phyloP scores from a whole-genome alignment of 192 early-diverging fungal species.

The Linnemannia zychae region DNA sequence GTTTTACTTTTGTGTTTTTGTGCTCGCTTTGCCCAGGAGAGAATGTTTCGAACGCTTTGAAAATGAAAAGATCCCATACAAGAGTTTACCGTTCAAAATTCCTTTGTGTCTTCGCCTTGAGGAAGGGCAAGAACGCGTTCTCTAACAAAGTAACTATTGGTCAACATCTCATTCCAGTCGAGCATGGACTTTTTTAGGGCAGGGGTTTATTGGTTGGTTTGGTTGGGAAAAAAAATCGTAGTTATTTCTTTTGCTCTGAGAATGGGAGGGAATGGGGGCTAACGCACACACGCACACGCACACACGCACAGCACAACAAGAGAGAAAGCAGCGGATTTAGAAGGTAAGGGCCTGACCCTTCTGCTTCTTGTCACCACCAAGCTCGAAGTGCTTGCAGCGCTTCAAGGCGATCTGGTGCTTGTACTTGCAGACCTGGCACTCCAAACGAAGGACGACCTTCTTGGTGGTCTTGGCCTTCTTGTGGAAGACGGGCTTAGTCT shows the following conservation, averaged over 20 bases:
- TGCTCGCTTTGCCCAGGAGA: background rate
- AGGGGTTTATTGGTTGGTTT: background rate
- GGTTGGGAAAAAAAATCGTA: background rate
- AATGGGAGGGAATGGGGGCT: background rate
- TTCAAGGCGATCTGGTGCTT: slow-evolving; percentile 98
- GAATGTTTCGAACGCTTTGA: no score
- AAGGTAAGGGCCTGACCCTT: slow-evolving; percentile 63
- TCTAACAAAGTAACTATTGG: no score
- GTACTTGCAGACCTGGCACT: slow-evolving; percentile 99
- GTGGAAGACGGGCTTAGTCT: slow-evolving; percentile 99
- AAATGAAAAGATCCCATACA: no score
- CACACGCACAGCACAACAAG: background rate
- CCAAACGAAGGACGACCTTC: slow-evolving; percentile 98
- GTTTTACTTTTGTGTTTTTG: background rate
- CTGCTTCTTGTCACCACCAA: slow-evolving; percentile 99
- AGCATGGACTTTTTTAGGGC: background rate
- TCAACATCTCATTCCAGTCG: no score
- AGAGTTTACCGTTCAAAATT: no score
- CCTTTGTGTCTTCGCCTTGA: no score
- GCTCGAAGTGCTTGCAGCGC: slow-evolving; percentile 99
- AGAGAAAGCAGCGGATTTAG: slow-evolving; percentile 15
- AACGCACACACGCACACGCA: background rate
- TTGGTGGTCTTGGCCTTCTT: slow-evolving; percentile 99
- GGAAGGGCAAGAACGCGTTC: no score
- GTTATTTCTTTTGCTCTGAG: background rate